These are phyloP conservation scores for Deinandra increscens DNA, from an alignment of 129 eudicot species.

Conservation along the genomic window DNA sequence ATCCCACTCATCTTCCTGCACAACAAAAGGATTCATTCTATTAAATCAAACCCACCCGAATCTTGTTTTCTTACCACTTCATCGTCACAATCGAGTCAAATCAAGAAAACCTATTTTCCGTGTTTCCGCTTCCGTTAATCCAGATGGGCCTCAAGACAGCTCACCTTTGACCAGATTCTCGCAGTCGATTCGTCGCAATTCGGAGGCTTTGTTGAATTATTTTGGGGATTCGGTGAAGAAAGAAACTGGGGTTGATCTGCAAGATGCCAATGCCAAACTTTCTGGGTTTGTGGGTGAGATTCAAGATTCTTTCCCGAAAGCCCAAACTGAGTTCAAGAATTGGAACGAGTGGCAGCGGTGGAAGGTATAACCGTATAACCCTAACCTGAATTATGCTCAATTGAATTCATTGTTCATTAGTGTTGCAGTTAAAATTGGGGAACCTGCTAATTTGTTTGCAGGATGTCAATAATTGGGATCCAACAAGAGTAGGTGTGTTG, in stretches of 20 bases:
- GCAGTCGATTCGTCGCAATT: slow-evolving; percentile 51
- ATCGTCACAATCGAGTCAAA: slow-evolving; percentile 26
- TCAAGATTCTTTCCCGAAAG: slow-evolving; percentile 30
- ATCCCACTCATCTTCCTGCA: background rate
- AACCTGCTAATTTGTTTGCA: slow-evolving; percentile 28
- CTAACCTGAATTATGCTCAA: background rate
- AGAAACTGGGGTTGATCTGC: slow-evolving; percentile 68
- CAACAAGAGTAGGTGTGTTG: slow-evolving; percentile 64
- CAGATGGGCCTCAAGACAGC: slow-evolving; percentile 36
- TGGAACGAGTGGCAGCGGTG: slow-evolving; percentile 74
- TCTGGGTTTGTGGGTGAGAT: slow-evolving; percentile 31
- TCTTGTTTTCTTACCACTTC: slow-evolving; percentile 14
- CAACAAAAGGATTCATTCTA: slow-evolving; percentile 22
- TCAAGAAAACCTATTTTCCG: slow-evolving; percentile 31
- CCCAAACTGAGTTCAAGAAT: slow-evolving; percentile 36
- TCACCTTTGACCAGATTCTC: slow-evolving; percentile 49
- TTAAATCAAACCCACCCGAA: slow-evolving; percentile 27
- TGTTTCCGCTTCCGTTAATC: slow-evolving; percentile 45
- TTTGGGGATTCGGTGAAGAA: slow-evolving; percentile 66
- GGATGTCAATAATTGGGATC: slow-evolving; percentile 78
- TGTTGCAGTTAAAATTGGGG: background rate
- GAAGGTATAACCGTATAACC: slow-evolving; percentile 59
- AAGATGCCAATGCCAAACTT: slow-evolving; percentile 37
- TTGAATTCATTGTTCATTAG: background rate
- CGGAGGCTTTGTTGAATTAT: slow-evolving; percentile 38